Evolutionary conservation across 176 grass and related monocot species (phyloP), one percentile per base, ranked within the genome.

Genomic region (Cymbopogon citratus): DNA sequence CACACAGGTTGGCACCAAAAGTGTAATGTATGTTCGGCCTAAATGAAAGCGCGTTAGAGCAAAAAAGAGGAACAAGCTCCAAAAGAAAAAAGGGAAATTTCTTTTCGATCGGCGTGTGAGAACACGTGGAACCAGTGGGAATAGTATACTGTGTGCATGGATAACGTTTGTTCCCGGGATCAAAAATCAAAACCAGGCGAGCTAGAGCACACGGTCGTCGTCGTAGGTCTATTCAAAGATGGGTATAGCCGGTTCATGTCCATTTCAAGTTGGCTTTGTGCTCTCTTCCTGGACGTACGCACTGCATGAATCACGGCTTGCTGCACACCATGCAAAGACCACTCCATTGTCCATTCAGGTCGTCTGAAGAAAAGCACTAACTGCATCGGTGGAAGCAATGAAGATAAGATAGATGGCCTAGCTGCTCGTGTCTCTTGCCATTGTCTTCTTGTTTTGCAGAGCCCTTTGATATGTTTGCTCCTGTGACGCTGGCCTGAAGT

Each of bases 21-120:
- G 18, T 49, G 61, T 60, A 56, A 4, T 61, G 48, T 78, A 79
- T 44, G 66, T 51, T 31, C n/a, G 11, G 84, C 88, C 84, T 79
- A 83, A 79, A 79, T 41, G 74, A 83, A 66, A 65, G 23, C 27
- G 9, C 9, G 46, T 40, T 68, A 86, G 85, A 89, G 74, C 19
- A 54, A 40, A 49, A 12, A 5, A 25, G 5, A 29, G n/a, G 40
- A 24, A 23, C 9, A 7, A 14, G 15, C 24, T 54, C 12, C 36
- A 61, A 54, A 27, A 24, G 31, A 15, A 19, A 51, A 51, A 51
- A 19, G 48, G 48, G 16, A 51, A 51, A 19, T 51, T 51, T 51
- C 16, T 51, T 51, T 51, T 15, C 19, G n/a, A n/a, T 19, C 48
- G 48, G 48, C 48, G 16, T 19, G 48, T 18, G 48, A 51, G 48